phyloP scores from a whole-genome alignment of 169 alveolate genomes.

The Plasmodium blacklocki region DNA sequence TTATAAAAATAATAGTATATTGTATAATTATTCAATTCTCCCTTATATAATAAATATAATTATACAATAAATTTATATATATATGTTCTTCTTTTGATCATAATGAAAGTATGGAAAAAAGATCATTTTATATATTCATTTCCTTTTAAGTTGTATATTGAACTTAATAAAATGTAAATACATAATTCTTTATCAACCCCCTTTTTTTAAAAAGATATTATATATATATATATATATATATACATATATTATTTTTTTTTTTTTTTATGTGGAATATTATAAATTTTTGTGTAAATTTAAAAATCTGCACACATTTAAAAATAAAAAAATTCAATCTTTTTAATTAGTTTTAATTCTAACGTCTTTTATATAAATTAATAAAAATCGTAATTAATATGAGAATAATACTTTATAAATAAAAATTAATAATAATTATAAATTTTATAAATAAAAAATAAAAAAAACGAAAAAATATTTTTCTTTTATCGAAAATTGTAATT shows the following conservation, averaged over 20 bases:
- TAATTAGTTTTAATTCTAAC: neutral
- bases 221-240: neutral
- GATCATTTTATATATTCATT: too few relatives aligned
- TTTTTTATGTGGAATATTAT: neutral
- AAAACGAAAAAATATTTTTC: neutral
- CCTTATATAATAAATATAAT: too few relatives aligned
- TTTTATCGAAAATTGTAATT: neutral
- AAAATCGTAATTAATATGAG: neutral
- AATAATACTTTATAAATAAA: neutral
- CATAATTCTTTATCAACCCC: neutral
- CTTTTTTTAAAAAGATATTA: too few relatives aligned
- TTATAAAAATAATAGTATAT: too few relatives aligned
- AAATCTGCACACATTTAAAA: slow-evolving; percentile 9
- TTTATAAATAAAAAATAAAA: neutral
- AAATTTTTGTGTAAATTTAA: neutral
- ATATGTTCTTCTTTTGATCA: too few relatives aligned
- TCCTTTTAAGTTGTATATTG: neutral
- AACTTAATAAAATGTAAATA: slow-evolving; percentile 1
- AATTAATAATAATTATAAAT: neutral
- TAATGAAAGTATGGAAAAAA: too few relatives aligned
- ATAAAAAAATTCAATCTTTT: neutral
- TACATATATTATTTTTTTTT: neutral
- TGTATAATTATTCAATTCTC: too few relatives aligned
- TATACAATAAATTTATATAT: too few relatives aligned
- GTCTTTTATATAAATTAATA: neutral